Evolutionary conservation across 805 yeast genomes (phyloP), one percentile per base, ranked within the genome.

Genomic region (Lachancea quebecensis): DNA sequence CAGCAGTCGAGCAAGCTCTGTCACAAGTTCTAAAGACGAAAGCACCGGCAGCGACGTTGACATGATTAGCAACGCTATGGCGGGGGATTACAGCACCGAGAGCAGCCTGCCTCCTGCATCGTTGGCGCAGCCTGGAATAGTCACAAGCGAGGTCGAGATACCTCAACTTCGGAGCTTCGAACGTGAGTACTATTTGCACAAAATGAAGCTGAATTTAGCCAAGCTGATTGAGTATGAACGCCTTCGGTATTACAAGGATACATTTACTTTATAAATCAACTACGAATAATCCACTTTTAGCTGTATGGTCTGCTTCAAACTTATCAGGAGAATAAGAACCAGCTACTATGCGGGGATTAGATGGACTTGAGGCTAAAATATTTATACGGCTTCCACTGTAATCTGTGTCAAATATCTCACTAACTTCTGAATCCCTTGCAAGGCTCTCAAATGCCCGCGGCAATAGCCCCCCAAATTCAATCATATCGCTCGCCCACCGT

Each of bases 391-490:
- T 38, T 21, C 17, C 29, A 18, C 15, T 6, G 41, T 38, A 18
- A 37, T 38, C 2, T n/a, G 15, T 15, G 14, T 21, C 37, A 21
- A 28, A n/a, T 3, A 12, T 18, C 7, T 12, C 10, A 2, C 44
- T 35, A 2, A 42, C 44, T n/a, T 2, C 27, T 25, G 35, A 12
- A 25, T 31, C 42, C 2, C 18, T 39, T 14, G 33, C 39, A 10
- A 4, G 14, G 28, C 27, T 31, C 25, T 41, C 15, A 34, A n/a
- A 4, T n/a, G 31, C 16, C 25, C 17, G 10, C 16, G 39, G 45
- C 10, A 38, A 45, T 9, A 58, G 38, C 1, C 63, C 65, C 2
- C 65, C 67, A 44, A 59, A 59, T 41, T 60, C 65, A 5, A 59
- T 46, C 4, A 54, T 15, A 29, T 53, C 52, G 28, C 50, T 47